phyloP scores from a whole-genome alignment of 148 eudicot genomes.

The Nyssa sinensis region DNA sequence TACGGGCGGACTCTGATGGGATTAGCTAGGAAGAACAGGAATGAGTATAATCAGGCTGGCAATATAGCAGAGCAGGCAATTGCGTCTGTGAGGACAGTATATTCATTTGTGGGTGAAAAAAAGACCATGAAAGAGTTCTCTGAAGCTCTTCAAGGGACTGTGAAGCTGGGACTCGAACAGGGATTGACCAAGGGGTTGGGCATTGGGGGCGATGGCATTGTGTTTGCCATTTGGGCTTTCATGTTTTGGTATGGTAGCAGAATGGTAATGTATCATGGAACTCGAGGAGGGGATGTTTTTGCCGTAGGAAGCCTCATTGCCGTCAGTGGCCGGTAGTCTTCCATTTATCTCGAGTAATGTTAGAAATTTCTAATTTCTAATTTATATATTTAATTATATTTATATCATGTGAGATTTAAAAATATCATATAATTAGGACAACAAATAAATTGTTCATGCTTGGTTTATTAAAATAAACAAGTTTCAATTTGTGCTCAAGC shows the following conservation, averaged over 20 bases:
- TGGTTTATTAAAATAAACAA: too few relatives aligned
- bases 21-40: slow-evolving; percentile 25
- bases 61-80: slow-evolving; percentile 33
- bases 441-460: too few relatives aligned
- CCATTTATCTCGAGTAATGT: not conserved
- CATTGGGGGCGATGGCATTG: slow-evolving; percentile 32
- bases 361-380: too few relatives aligned
- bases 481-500: too few relatives aligned
- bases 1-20: slow-evolving; percentile 32
- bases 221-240: slow-evolving; percentile 33
- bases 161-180: slow-evolving; percentile 31
- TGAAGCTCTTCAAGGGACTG: slow-evolving; percentile 26
- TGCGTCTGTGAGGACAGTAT: slow-evolving; percentile 34
- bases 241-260: slow-evolving; percentile 32
- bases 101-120: slow-evolving; percentile 33
- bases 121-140: slow-evolving; percentile 24
- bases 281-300: slow-evolving; percentile 35
- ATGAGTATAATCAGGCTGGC: slow-evolving; percentile 35
- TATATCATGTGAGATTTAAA: too few relatives aligned
- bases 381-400: too few relatives aligned
- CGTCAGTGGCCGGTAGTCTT: slow-evolving; percentile 33
- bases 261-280: slow-evolving; percentile 29
- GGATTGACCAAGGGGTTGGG: slow-evolving; percentile 38
- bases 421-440: too few relatives aligned
- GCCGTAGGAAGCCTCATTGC: slow-evolving; percentile 24